Base-by-base conservation (phyloP, 805 yeast species). In the Monosporozyma aquatica region DNA sequence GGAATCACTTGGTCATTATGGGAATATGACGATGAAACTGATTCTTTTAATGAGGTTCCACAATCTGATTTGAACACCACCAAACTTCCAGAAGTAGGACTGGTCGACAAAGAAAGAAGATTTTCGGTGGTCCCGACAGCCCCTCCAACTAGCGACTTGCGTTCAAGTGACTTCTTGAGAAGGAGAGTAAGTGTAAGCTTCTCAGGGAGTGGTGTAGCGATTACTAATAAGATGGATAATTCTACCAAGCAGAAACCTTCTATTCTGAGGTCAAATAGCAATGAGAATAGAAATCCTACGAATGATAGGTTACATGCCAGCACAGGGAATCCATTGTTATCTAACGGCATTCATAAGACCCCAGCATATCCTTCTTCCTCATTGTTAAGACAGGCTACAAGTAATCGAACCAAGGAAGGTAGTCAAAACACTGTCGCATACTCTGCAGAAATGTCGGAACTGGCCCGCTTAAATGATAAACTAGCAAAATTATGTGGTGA, bases 1-100 rank as follows among this genome's bases (percentile, higher is more conserved):
- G 97, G 97, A 2, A 95, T 94, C 2, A 94, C 87, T 47, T 90
- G 95, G 87, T 75, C 82, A 11, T 69, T 89, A 59, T 90, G 81
- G 64, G 95, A 87, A 59, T 90, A 81, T 64, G 82, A 85, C 53
- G 96, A 89, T 51, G 64, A 63, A 2, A 63, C 71, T 32, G 89
- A 87, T 58, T 78, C 86, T 81, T 90, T 90, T 65, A 73, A 67
- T 42, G 76, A 82, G 53, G 80, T 87, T 4, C 65, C 68, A 4
- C 62, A 68, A 37, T 61, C 66, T 6, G 65, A 65, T 38, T 47
- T 69, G 38, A 66, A 68, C 43, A 65, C 69, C 18, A 68, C 63
- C 27, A 82, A 75, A 50, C 77, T 82, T 26, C 74, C 74, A 52
- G 85, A 82, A 56, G 79, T 80, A 30, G 86, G 83, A 0, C 77